Evolutionary conservation across 2,329 filamentous ascomycete species (phyloP).

Genomic region (Sporothrix curviconia): DNA sequence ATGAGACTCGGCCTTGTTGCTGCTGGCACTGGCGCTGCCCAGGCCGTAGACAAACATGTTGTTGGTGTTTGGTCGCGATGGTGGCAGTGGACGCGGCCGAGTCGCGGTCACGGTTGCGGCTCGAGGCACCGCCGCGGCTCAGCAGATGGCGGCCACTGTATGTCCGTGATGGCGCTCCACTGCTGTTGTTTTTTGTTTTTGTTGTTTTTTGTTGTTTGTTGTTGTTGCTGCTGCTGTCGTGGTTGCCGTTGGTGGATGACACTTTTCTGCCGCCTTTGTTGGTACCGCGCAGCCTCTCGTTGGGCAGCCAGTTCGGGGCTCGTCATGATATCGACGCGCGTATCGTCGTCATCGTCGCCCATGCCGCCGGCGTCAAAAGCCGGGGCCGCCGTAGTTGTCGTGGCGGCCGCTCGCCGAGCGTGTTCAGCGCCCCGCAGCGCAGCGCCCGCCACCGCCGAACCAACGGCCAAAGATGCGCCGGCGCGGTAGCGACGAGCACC

Average conservation of each 20-base stretch:
- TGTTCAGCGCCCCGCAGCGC: slow-evolving; percentile 32
- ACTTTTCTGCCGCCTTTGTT: not conserved
- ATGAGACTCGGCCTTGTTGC: slow-evolving; percentile 14
- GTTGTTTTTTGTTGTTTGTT: not conserved
- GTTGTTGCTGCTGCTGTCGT: not conserved
- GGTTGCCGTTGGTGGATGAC: too few relatives aligned
- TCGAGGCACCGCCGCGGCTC: not conserved
- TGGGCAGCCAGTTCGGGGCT: slow-evolving; percentile 33
- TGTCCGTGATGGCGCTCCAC: slow-evolving; percentile 1
- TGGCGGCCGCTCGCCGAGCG: slow-evolving; percentile 30
- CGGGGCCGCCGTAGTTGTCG: slow-evolving; percentile 37
- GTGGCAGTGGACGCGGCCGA: slow-evolving; percentile 7
- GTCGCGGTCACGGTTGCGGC: slow-evolving; percentile 6
- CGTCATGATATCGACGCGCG: slow-evolving; percentile 37
- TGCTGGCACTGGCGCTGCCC: slow-evolving; percentile 6
- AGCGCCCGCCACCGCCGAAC: slow-evolving; percentile 33
- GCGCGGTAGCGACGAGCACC: slow-evolving; percentile 25
- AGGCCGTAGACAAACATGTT: not conserved
- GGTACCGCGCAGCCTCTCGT: slow-evolving; percentile 6
- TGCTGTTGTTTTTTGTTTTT: slow-evolving; percentile 5
- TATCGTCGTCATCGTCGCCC: slow-evolving; percentile 25
- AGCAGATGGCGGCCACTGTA: slow-evolving; percentile 6
- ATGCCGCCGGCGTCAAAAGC: slow-evolving; percentile 18
- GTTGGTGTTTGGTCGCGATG: not conserved
- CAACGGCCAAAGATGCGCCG: slow-evolving; percentile 31